These are phyloP conservation scores for Yarrowia deformans DNA, from an alignment of 805 yeast genomes.

Conservation along the genomic window DNA sequence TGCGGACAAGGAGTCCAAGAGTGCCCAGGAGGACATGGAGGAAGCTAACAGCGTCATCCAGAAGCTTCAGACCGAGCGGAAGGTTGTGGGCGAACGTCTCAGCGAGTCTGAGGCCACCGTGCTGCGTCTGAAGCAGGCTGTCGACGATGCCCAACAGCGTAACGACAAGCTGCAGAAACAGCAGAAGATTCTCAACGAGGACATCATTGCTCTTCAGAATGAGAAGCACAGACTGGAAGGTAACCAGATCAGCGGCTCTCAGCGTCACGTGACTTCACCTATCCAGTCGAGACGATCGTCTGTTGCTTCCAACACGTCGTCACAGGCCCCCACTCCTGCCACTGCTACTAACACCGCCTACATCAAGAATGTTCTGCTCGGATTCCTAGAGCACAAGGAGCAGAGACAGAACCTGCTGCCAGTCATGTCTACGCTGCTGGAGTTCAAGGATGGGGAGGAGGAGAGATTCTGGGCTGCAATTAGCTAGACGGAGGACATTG, in stretches of 20 bases:
- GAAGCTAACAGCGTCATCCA: conserved; percentile 34
- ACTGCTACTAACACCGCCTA: conserved; percentile 68
- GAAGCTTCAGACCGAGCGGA: conserved; percentile 45
- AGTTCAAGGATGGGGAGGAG: conserved; percentile 74
- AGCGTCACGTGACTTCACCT: conserved; percentile 15
- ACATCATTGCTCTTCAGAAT: conserved; percentile 46
- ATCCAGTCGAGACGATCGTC: conserved; percentile 38
- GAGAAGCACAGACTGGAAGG: conserved; percentile 44
- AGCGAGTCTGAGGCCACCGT: conserved; percentile 48
- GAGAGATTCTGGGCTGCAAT: conserved; percentile 66
- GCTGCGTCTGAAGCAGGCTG: conserved; percentile 49
- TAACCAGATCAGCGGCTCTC: conserved; percentile 39
- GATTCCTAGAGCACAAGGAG: conserved; percentile 91
- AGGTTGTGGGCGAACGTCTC: conserved; percentile 46
- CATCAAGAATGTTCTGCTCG: conserved; percentile 86
- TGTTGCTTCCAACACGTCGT: conserved; percentile 25
- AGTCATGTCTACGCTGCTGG: conserved; percentile 77
- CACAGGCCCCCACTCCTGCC: conserved; percentile 42
- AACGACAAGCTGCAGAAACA: conserved; percentile 51
- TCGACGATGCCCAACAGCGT: conserved; percentile 51
- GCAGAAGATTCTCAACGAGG: conserved; percentile 50
- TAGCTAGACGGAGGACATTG: background rate
- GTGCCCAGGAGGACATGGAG: conserved; percentile 43
- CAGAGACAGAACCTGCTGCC: conserved; percentile 86
- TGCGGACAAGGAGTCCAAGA: conserved; percentile 46